These are phyloP conservation scores for Fusarium austroafricanum DNA, from an alignment of 2,329 filamentous ascomycete species.

Conservation along the genomic window DNA sequence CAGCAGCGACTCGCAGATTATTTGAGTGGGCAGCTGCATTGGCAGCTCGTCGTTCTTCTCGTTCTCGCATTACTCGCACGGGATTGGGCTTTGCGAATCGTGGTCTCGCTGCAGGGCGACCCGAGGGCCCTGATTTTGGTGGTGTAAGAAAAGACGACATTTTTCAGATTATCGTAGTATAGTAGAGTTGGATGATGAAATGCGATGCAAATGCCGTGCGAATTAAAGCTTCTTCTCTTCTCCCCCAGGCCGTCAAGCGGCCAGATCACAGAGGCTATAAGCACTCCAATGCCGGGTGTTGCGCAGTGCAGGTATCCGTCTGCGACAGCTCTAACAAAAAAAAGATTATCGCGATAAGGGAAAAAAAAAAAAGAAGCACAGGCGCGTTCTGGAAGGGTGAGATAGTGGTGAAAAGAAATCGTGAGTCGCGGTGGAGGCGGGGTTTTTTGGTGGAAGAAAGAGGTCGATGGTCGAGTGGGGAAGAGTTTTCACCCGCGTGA, in stretches of 20 bases:
- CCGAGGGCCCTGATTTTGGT: conserved; percentile 50
- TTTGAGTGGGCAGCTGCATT: conserved; percentile 44
- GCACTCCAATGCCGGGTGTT: conserved; percentile 6
- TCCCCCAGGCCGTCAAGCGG: conserved; percentile 33
- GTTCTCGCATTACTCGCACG: conserved; percentile 64
- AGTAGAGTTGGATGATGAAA: not conserved
- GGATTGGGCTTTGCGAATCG: conserved; percentile 60
- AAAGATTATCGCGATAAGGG: conserved; percentile 37
- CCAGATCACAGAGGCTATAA: conserved; percentile 2
- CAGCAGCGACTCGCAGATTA: conserved; percentile 47
- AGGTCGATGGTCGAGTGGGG: conserved; percentile 50
- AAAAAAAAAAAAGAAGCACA: not conserved
- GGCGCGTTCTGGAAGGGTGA: conserved; percentile 23
- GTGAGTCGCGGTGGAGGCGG: conserved; percentile 38
- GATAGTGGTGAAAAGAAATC: conserved; percentile 44
- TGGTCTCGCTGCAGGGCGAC: conserved; percentile 50
- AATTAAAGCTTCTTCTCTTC: conserved; percentile 5
- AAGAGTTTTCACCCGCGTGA: conserved; percentile 34
- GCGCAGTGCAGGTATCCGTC: not conserved
- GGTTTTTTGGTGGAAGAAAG: conserved; percentile 32
- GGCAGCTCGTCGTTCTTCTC: conserved; percentile 59
- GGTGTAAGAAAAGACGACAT: conserved; percentile 63
- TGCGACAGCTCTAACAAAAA: conserved; percentile 5
- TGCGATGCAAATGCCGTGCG: not conserved
- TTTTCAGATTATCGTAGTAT: conserved; percentile 19